Base-by-base conservation (phyloP, 192 early-diverging fungal genomes). In the Diversispora eburnea region DNA sequence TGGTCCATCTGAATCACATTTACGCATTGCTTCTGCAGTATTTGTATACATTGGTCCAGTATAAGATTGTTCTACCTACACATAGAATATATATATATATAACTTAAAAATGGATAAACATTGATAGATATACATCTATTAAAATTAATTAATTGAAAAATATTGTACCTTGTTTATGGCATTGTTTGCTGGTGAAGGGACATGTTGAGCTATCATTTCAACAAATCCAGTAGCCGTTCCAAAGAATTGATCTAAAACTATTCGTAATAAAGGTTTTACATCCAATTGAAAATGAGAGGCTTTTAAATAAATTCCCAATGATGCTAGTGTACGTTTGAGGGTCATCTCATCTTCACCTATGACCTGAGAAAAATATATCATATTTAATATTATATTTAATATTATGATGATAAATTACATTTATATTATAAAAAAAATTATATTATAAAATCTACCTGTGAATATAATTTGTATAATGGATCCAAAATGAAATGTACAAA, bases 401-500 rank as follows among this genome's bases (percentile, higher is more conserved):
- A 4, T 51, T 17, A 33, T 33, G 25, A 33, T 41, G 43, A 8
- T 22, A 67, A 62, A 0, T 46, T 6, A 55, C 60, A 19, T 9
- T 39, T 3, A 57, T 12, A 33, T 20, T 1, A 17, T 54, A 13
- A 70, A 57, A 12, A 43, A n/a, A 8, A 43, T 3, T 13, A 8
- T 54, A 61, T 39, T 39, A 41, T 43, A 22, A 15, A 12, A 75
- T 9, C 13, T 84, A 86, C 84, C 70, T 93, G 94, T 0, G 91
- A 87, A 79, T 92, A 96, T 3, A 98, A 75, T 81, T 99, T 99
- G 86, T 93, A 99, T 43, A 99, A 80, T 12, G 97, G 97, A 74
- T 96, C 92, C 12, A 99, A 77, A 69, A 99, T 90, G 77, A 99
- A 99, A 77, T 99, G 94, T 22, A 95, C 92, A 84, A 99, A 99